These are phyloP conservation scores for Melocanna baccifera DNA, from an alignment of 176 grass and related monocot genomes.

Conservation along the genomic window DNA sequence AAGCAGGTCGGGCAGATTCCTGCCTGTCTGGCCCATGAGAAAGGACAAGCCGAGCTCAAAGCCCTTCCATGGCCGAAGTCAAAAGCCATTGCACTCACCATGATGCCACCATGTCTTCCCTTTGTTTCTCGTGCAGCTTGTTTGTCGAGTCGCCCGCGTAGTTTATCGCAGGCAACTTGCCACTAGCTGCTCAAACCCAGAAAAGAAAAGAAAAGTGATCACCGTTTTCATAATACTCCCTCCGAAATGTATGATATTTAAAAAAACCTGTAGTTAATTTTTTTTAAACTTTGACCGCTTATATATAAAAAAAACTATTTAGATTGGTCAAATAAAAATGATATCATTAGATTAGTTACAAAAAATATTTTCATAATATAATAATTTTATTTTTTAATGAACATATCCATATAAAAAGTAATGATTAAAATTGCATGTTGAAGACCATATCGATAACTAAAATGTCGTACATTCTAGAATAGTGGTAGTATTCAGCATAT, in stretches of 20 bases:
- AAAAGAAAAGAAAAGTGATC: neutral
- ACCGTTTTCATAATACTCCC: neutral
- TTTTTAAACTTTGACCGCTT: too few relatives aligned
- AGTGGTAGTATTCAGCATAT: neutral
- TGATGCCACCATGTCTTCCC: neutral
- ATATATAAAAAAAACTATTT: too few relatives aligned
- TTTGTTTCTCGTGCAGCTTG: slow-evolving; percentile 31
- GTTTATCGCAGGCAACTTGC: neutral
- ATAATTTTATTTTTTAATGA: too few relatives aligned
- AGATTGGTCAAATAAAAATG: too few relatives aligned
- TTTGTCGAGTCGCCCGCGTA: neutral
- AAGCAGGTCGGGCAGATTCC: slow-evolving; percentile 37
- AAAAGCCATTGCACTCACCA: slow-evolving; percentile 30
- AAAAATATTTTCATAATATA: too few relatives aligned
- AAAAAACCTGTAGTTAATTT: too few relatives aligned
- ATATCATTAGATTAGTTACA: too few relatives aligned
- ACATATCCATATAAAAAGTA: too few relatives aligned
- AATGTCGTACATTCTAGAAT: too few relatives aligned
- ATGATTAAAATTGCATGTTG: too few relatives aligned
- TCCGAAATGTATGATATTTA: too few relatives aligned
- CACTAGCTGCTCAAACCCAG: neutral
- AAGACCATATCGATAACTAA: too few relatives aligned
- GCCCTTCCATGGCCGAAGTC: slow-evolving; percentile 19
- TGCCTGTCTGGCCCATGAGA: neutral
- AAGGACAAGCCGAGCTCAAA: neutral